phyloP scores from a whole-genome alignment of 495 filamentous ascomycete genomes.

The Pseudevernia furfuracea region DNA sequence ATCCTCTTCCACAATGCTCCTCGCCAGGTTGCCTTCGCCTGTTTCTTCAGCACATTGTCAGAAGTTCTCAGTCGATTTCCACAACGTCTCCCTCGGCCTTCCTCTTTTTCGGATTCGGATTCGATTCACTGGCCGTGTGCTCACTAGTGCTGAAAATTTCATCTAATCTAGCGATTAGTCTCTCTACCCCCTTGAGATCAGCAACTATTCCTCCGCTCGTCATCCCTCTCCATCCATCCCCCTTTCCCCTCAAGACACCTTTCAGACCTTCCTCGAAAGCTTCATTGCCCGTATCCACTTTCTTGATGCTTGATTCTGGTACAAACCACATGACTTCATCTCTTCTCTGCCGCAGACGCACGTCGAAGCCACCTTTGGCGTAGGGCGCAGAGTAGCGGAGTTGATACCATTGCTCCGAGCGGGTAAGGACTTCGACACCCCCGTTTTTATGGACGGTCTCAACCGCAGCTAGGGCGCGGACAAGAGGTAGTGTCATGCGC shows the following conservation, averaged over 20 bases:
- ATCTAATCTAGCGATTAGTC: constrained; percentile 31
- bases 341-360: constrained; percentile 31
- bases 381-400: constrained; percentile 35
- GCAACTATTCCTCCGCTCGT: constrained; percentile 38
- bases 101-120: constrained; percentile 10
- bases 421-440: constrained; percentile 25
- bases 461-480: constrained; percentile 51
- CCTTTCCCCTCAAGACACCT: constrained; percentile 36
- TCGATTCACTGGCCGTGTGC: constrained; percentile 9
- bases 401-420: constrained; percentile 38
- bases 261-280: constrained; percentile 15
- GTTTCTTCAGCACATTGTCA: background rate
- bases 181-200: constrained; percentile 35
- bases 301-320: constrained; percentile 29
- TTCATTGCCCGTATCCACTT: constrained; percentile 25
- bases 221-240: constrained; percentile 44
- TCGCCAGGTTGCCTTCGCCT: background rate
- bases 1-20: background rate
- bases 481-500: constrained; percentile 57
- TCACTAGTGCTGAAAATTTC: constrained; percentile 15
- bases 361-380: constrained; percentile 34
- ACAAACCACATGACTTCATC: constrained; percentile 38
- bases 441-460: constrained; percentile 27
- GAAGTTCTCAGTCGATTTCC: constrained; percentile 17
- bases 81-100: constrained; percentile 21